These are phyloP conservation scores for Tulasnella sp. DNA, from an alignment of 768 basidiomycete genomes.

Conservation along the genomic window DNA sequence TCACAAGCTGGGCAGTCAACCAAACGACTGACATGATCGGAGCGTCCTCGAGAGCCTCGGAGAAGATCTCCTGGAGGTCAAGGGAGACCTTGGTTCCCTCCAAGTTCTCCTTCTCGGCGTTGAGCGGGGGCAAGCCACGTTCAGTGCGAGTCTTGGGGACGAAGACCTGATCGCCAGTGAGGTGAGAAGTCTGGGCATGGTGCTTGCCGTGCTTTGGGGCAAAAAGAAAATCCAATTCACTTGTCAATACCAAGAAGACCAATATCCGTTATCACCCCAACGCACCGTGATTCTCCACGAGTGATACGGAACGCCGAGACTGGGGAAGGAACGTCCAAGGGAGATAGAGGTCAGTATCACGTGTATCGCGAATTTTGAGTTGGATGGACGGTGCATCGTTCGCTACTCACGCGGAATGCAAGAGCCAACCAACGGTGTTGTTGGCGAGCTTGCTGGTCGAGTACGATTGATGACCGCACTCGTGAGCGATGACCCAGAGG, in stretches of 20 bases:
- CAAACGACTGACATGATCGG: slow-evolving; percentile 57
- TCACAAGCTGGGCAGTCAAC: slow-evolving; percentile 48
- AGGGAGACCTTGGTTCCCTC: slow-evolving; percentile 52
- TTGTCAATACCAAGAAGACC: neutral
- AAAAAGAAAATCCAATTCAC: too few relatives aligned
- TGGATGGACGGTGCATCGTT: neutral
- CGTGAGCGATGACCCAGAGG: slow-evolving; percentile 89
- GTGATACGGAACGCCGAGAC: slow-evolving; percentile 91
- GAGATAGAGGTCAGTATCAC: neutral
- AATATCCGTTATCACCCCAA: neutral
- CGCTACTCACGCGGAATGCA: slow-evolving; percentile 69
- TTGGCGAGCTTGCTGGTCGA: slow-evolving; percentile 87
- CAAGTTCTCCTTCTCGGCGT: slow-evolving; percentile 55
- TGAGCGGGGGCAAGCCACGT: slow-evolving; percentile 48
- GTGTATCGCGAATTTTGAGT: neutral
- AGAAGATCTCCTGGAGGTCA: slow-evolving; percentile 59
- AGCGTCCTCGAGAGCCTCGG: slow-evolving; percentile 85
- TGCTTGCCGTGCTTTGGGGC: slow-evolving; percentile 64
- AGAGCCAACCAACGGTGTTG: slow-evolving; percentile 82
- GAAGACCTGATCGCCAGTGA: slow-evolving; percentile 93
- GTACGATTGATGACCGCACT: slow-evolving; percentile 95
- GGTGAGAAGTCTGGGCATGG: slow-evolving; percentile 87
- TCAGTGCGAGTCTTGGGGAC: slow-evolving; percentile 83
- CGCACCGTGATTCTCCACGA: slow-evolving; percentile 76
- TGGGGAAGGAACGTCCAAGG: slow-evolving; percentile 25